phyloP scores from a whole-genome alignment of 2,329 filamentous ascomycete species.

The Botrytis tulipae region DNA sequence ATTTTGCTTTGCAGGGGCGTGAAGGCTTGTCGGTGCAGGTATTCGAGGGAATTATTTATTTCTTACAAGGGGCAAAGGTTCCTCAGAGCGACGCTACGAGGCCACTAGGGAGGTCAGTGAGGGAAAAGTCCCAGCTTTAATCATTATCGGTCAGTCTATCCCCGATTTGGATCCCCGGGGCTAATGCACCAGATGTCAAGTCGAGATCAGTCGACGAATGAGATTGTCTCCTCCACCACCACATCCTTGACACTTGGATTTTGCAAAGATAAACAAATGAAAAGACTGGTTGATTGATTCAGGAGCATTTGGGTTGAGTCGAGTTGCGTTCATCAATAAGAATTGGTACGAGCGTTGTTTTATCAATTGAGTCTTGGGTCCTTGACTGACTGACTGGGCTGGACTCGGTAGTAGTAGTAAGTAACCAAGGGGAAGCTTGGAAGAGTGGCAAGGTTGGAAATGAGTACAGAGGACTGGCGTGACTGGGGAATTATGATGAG shows the following conservation, averaged over 20 bases:
- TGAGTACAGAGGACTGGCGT: too few relatives aligned
- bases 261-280: neutral
- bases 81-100: too few relatives aligned
- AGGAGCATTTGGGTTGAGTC: neutral
- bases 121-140: neutral
- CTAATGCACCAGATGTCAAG: neutral
- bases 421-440: neutral
- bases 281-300: neutral
- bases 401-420: neutral
- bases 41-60: neutral
- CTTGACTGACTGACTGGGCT: neutral
- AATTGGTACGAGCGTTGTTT: neutral
- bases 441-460: neutral
- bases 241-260: neutral
- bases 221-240: neutral
- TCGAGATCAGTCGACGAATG: neutral
- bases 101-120: neutral
- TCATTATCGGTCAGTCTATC: neutral
- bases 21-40: neutral
- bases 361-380: neutral
- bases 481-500: too few relatives aligned
- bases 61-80: neutral
- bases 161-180: neutral
- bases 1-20: neutral
- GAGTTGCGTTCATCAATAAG: neutral